Evolutionary conservation across 306 rosid genomes (phyloP).

Genomic region (Potentilla sterilis): DNA sequence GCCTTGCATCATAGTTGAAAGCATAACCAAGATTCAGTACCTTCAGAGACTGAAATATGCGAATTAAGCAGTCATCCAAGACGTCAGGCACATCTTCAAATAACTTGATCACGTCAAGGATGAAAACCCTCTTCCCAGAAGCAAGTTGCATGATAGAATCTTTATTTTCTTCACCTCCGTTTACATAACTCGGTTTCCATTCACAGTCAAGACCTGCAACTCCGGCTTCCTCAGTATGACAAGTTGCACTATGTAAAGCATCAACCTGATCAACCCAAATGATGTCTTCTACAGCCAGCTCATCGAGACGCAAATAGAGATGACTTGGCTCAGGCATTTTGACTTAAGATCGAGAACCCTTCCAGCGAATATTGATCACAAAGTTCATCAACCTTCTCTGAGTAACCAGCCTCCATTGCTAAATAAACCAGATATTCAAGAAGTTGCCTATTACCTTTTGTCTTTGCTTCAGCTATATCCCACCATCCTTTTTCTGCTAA

Average conservation of each 20-base stretch:
- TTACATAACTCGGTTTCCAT: conserved; percentile 83
- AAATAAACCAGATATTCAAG: conserved; percentile 89
- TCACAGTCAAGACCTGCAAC: conserved; percentile 88
- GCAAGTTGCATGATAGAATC: conserved; percentile 96
- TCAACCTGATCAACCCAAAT: conserved; percentile 77
- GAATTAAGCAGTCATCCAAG: conserved; percentile 59
- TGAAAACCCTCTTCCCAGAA: conserved; percentile 63
- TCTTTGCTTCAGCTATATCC: conserved; percentile 88
- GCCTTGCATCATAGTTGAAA: conserved; percentile 78
- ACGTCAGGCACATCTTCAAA: conserved; percentile 54
- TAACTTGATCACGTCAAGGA: conserved; percentile 81
- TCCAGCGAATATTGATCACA: conserved; percentile 72
- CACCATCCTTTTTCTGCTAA: conserved; percentile 92
- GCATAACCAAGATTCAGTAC: conserved; percentile 91
- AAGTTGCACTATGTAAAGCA: conserved; percentile 53
- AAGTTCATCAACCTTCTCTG: conserved; percentile 80
- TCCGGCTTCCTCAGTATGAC: conserved; percentile 65
- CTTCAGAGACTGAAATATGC: conserved; percentile 70
- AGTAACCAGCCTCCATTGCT: conserved; percentile 97
- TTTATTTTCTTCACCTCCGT: conserved; percentile 73
- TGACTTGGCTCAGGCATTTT: conserved; percentile 57
- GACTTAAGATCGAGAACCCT: conserved; percentile 48
- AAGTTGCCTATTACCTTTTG: conserved; percentile 62
- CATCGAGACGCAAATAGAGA: conserved; percentile 59
- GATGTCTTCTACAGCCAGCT: conserved; percentile 52